Conservation (phyloP, 164 flowering plant species). For the Santalum album region DNA sequence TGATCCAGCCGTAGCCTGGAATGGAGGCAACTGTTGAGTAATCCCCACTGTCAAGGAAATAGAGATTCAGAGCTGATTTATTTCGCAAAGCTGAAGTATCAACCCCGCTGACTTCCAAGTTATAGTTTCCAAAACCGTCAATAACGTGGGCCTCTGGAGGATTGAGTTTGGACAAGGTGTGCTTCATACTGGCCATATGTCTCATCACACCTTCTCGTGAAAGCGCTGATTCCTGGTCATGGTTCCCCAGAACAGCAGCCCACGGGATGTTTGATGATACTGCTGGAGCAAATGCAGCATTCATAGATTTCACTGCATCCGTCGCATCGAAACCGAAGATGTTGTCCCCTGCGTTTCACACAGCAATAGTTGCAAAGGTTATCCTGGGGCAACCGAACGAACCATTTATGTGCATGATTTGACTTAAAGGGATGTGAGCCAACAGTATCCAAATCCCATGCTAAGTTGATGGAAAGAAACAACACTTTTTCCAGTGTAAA, state of each 20-base stretch:
- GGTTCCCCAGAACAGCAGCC: constrained; percentile 96
- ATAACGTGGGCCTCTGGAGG: constrained; percentile 38
- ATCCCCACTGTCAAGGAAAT: constrained; percentile 92
- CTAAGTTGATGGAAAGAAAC: no score
- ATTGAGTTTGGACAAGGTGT: constrained; percentile 56
- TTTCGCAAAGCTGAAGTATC: constrained; percentile 46
- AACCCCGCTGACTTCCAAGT: constrained; percentile 66
- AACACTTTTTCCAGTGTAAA: no score
- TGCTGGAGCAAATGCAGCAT: constrained; percentile 78
- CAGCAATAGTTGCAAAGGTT: no score
- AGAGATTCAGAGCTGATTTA: constrained; percentile 81
- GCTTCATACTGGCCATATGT: constrained; percentile 51
- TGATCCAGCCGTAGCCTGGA: constrained; percentile 89
- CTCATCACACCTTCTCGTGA: constrained; percentile 82
- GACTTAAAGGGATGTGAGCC: no score
- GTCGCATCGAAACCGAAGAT: constrained; percentile 62
- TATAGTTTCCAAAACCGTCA: constrained; percentile 94
- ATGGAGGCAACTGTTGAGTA: constrained; percentile 75
- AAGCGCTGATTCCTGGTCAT: constrained; percentile 76
- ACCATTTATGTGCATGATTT: no score
- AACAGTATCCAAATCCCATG: no score
- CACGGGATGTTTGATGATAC: constrained; percentile 63
- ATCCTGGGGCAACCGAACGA: no score
- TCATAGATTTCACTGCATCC: constrained; percentile 53
- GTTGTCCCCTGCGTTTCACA: constrained; percentile 54